Percentiles rank a stretch among this genome's conserved stretches.
phyloP scores from a whole-genome alignment of 805 yeast species.

The Lipomyces mesembrius region DNA sequence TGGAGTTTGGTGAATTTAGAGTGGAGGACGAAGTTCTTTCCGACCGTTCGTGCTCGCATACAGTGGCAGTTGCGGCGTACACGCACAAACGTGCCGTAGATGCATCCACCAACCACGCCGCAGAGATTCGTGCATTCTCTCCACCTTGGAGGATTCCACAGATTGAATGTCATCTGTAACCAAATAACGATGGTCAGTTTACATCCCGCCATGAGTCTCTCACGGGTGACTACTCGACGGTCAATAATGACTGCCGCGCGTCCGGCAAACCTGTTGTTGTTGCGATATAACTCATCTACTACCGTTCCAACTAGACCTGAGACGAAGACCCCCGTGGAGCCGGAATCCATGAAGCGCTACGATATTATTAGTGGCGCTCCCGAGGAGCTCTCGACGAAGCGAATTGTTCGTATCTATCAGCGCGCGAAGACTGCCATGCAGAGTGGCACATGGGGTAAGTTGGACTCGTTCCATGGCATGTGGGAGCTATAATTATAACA shows the following conservation, averaged over 20 bases:
- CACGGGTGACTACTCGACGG: conserved; percentile 17
- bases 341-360: conserved; percentile 47
- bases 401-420: conserved; percentile 77
- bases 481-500: not conserved
- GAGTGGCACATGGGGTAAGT: conserved; percentile 55
- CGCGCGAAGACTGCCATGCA: conserved; percentile 84
- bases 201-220: conserved; percentile 10
- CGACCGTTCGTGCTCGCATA: not conserved
- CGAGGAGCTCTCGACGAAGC: conserved; percentile 57
- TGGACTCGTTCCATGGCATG: not conserved
- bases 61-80: conserved; percentile 6
- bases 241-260: conserved; percentile 5
- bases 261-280: conserved; percentile 4
- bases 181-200: conserved; percentile 24
- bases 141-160: not conserved
- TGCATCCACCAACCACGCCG: conserved; percentile 29
- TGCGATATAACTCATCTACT: conserved; percentile 24
- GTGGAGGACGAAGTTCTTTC: not conserved
- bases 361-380: conserved; percentile 82
- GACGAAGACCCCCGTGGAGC: conserved; percentile 32
- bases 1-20: not conserved
- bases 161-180: not conserved
- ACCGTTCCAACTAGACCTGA: conserved; percentile 17
- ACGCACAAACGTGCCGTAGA: not conserved
- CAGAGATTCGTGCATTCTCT: not conserved